Percentiles rank a stretch among this genome's conserved stretches.
Conservation (phyloP, 352 stramenopile genomes). For the Salisapilia sapeloensis region DNA sequence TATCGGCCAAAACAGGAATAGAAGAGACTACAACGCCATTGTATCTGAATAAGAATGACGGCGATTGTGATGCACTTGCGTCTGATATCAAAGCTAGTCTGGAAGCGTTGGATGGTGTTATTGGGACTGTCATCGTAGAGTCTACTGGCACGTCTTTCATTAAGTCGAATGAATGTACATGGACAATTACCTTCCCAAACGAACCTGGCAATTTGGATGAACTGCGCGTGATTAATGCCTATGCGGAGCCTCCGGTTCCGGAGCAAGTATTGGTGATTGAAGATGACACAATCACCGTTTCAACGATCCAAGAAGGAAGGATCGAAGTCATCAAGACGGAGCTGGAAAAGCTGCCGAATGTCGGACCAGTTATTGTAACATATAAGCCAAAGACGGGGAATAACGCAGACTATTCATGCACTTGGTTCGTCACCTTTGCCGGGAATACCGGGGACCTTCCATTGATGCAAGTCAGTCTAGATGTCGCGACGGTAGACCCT, state of each 20-base stretch:
- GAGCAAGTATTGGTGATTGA: slow-evolving; percentile 29
- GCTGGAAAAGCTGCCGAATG: slow-evolving; percentile 81
- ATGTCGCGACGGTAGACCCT: slow-evolving; percentile 11
- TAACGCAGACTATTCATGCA: slow-evolving; percentile 55
- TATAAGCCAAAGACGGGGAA: slow-evolving; percentile 13
- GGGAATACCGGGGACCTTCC: slow-evolving; percentile 80
- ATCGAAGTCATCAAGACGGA: slow-evolving; percentile 91
- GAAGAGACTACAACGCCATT: slow-evolving; percentile 64
- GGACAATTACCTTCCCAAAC: slow-evolving; percentile 80
- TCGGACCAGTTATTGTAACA: slow-evolving; percentile 82
- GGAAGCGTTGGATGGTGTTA: slow-evolving; percentile 15
- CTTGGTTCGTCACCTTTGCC: slow-evolving; percentile 88
- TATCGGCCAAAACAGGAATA: slow-evolving; percentile 31
- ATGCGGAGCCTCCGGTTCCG: slow-evolving; percentile 8
- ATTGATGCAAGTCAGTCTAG: slow-evolving; percentile 29
- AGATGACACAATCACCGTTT: slow-evolving; percentile 74
- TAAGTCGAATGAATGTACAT: slow-evolving; percentile 50
- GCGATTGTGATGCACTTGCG: slow-evolving; percentile 67
- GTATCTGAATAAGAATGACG: slow-evolving; percentile 53
- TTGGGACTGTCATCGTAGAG: slow-evolving; percentile 28
- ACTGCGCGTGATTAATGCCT: slow-evolving; percentile 39
- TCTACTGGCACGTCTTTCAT: slow-evolving; percentile 17
- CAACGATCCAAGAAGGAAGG: slow-evolving; percentile 50
- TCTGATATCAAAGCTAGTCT: slow-evolving; percentile 29
- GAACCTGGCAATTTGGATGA: slow-evolving; percentile 73